Conservation (phyloP, 2,329 filamentous ascomycete species). For the Aureobasidium melanogenum region DNA sequence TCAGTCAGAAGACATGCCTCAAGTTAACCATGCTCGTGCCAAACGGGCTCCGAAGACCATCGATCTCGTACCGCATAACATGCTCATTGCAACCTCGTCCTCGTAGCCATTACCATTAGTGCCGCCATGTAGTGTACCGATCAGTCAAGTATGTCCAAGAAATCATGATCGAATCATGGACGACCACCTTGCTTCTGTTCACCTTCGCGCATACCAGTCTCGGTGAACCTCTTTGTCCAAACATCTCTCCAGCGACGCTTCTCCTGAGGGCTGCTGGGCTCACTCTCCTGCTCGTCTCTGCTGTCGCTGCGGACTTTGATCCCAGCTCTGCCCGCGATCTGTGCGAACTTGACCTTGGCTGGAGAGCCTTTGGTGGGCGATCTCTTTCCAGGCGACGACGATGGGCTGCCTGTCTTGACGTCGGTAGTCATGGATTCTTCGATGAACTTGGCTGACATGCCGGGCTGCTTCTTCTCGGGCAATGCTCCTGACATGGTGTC, state of each 20-base stretch:
- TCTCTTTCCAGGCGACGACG: slow-evolving; percentile 14
- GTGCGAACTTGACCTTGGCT: slow-evolving; percentile 38
- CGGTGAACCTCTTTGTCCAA: slow-evolving; percentile 21
- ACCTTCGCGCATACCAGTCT: neutral
- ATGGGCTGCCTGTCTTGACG: slow-evolving; percentile 4
- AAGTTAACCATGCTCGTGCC: slow-evolving; percentile 1
- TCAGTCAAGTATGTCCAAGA: neutral
- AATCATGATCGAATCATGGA: neutral
- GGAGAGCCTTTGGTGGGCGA: slow-evolving; percentile 27
- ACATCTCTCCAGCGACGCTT: slow-evolving; percentile 26
- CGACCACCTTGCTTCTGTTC: slow-evolving; percentile 8
- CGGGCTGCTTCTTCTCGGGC: slow-evolving; percentile 1
- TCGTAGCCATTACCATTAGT: neutral
- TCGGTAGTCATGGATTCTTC: slow-evolving; percentile 13
- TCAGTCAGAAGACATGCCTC: slow-evolving; percentile 5
- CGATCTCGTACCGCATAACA: neutral
- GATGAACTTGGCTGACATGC: slow-evolving; percentile 10
- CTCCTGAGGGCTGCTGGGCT: slow-evolving; percentile 17
- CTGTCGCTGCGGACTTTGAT: slow-evolving; percentile 24
- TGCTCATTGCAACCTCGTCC: neutral
- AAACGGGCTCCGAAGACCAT: neutral
- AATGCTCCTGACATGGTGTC: neutral
- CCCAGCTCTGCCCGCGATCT: slow-evolving; percentile 38
- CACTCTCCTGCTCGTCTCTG: slow-evolving; percentile 15
- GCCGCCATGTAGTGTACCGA: neutral